These are phyloP conservation scores for Stachybotrys chartarum DNA, from an alignment of 2,329 filamentous ascomycete species.

Conservation along the genomic window DNA sequence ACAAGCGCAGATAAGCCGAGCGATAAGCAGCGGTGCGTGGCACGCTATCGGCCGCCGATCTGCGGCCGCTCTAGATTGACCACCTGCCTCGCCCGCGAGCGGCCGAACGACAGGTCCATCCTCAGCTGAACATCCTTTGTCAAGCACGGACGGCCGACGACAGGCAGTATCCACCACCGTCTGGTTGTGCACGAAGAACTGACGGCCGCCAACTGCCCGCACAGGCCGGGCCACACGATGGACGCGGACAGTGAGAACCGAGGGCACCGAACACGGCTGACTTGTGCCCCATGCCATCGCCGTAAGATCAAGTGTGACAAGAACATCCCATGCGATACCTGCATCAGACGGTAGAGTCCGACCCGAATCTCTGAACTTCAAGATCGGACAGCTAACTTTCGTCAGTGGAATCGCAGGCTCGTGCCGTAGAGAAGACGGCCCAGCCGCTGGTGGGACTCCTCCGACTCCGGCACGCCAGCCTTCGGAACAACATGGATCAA, in stretches of 20 bases:
- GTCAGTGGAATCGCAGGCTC: neutral
- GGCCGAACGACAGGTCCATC: no score
- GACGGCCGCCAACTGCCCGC: no score
- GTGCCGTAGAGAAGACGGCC: neutral
- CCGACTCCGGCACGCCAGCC: neutral
- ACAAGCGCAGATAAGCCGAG: no score
- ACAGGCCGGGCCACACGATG: no score
- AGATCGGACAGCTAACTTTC: no score
- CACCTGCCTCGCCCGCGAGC: no score
- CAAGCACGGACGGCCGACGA: no score
- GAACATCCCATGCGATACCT: neutral
- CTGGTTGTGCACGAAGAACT: neutral
- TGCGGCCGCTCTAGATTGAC: neutral
- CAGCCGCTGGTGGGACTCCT: neutral
- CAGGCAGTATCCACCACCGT: neutral
- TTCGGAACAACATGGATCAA: neutral
- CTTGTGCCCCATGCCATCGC: neutral
- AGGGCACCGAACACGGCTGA: neutral
- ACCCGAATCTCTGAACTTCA: neutral
- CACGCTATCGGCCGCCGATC: no score
- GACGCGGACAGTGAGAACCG: neutral
- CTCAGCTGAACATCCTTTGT: no score
- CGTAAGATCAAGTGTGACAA: neutral
- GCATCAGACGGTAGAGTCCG: neutral
- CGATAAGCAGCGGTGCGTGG: no score